Conservation (phyloP, 306 rosid genomes). For the Cucumis melo region DNA sequence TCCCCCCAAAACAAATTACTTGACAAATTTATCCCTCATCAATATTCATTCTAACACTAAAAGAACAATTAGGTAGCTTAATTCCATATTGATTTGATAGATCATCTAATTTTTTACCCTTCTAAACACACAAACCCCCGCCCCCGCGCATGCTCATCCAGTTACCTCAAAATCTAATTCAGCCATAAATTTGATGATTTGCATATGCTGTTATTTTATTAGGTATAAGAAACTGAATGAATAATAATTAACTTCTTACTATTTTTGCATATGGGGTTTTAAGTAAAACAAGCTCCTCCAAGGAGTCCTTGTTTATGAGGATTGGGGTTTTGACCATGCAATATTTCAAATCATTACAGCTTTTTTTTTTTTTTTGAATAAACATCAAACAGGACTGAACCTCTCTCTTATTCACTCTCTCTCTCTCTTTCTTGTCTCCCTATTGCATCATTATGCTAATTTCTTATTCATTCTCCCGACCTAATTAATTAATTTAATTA, state of each 20-base stretch:
- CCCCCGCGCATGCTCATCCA: background rate
- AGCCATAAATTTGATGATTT: background rate
- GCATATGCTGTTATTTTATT: background rate
- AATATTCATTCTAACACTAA: background rate
- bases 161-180: background rate
- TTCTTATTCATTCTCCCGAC: background rate
- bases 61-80: background rate
- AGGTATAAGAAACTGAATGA: too few species aligned
- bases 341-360: background rate
- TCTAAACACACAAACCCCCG: background rate
- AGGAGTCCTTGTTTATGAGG: background rate
- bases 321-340: slow-evolving; percentile 5
- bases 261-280: background rate
- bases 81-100: background rate
- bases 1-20: too few species aligned
- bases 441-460: background rate
- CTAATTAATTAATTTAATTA: too few species aligned
- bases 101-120: background rate
- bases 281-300: background rate
- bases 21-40: background rate
- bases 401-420: background rate
- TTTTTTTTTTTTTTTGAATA: background rate
- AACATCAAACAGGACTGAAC: background rate
- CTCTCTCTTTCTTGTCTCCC: background rate
- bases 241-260: background rate